Percentiles rank a stretch among this genome's conserved stretches.
These are phyloP conservation scores for Eryngium alpinum DNA, from an alignment of 140 eudicot species.

Conservation along the genomic window DNA sequence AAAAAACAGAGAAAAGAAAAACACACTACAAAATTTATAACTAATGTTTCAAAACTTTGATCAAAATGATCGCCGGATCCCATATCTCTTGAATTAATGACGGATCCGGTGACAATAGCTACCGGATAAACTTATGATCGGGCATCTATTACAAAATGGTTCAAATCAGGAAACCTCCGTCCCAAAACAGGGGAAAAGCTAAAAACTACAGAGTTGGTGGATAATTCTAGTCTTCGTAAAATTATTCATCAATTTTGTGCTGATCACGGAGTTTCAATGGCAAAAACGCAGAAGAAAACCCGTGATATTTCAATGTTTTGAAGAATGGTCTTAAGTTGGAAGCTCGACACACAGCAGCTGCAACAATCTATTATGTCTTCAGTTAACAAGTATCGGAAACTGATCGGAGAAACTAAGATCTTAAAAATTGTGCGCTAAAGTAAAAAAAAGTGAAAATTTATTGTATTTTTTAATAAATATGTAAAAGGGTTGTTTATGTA, in stretches of 20 bases:
- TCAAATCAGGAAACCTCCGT: conserved; percentile 62
- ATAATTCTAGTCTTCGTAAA: conserved; percentile 53
- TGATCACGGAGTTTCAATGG: conserved; percentile 60
- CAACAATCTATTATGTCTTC: conserved; percentile 65
- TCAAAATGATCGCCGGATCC: conserved; percentile 72
- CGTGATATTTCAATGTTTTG: conserved; percentile 45
- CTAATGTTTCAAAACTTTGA: conserved; percentile 47
- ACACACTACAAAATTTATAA: no score
- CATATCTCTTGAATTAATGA: conserved; percentile 79
- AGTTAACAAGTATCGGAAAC: conserved; percentile 34
- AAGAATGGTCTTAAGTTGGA: conserved; percentile 49
- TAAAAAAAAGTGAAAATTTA: no score
- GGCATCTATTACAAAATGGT: conserved; percentile 67
- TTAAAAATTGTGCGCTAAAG: no score
- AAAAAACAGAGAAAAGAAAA: no score
- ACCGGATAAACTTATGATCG: conserved; percentile 90
- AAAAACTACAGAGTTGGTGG: conserved; percentile 47
- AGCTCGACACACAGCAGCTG: conserved; percentile 68
- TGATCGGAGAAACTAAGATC: conserved; percentile 57
- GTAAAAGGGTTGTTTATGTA: no score
- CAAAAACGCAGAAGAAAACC: conserved; percentile 45
- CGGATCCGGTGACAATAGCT: conserved; percentile 76
- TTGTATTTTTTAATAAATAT: no score
- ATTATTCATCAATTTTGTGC: conserved; percentile 64
- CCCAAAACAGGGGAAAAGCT: conserved; percentile 78